Evolutionary conservation across 2,329 filamentous ascomycete genomes (phyloP).

Genomic region (Colletotrichum lupini): DNA sequence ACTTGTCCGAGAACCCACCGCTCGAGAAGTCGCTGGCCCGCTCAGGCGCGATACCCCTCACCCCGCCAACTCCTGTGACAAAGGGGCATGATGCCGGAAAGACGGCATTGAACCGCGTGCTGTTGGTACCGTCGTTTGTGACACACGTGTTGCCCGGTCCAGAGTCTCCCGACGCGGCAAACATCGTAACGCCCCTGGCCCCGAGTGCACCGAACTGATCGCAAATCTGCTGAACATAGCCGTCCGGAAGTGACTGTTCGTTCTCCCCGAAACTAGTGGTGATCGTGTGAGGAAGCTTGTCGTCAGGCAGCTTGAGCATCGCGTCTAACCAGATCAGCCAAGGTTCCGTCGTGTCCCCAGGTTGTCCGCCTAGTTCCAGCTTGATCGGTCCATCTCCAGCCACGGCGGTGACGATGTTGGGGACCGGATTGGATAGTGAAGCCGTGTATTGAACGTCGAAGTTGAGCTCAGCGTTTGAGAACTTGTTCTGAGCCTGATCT

Average conservation of each 20-base stretch:
- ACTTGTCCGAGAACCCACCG: constrained; percentile 61
- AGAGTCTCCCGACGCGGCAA: constrained; percentile 71
- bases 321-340: constrained; percentile 73
- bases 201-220: constrained; percentile 73
- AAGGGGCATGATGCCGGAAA: constrained; percentile 62
- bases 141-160: constrained; percentile 45
- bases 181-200: constrained; percentile 73
- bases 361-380: constrained; percentile 1
- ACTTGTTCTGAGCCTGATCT: constrained; percentile 52
- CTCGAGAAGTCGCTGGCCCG: constrained; percentile 62
- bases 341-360: constrained; percentile 65
- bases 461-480: constrained; percentile 48
- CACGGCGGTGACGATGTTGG: constrained; percentile 47
- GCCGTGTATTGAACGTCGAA: constrained; percentile 51
- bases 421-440: constrained; percentile 46
- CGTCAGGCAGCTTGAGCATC: constrained; percentile 64
- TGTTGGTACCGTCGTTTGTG: constrained; percentile 49
- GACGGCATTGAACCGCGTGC: constrained; percentile 51
- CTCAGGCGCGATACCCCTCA: constrained; percentile 62
- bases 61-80: constrained; percentile 72
- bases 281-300: constrained; percentile 70
- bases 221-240: constrained; percentile 64
- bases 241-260: constrained; percentile 70
- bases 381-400: constrained; percentile 43
- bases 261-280: constrained; percentile 78